Percentiles rank a stretch among this genome's conserved stretches.
Conservation (phyloP, 192 early-diverging fungal genomes). For the Coemansia sp. region DNA sequence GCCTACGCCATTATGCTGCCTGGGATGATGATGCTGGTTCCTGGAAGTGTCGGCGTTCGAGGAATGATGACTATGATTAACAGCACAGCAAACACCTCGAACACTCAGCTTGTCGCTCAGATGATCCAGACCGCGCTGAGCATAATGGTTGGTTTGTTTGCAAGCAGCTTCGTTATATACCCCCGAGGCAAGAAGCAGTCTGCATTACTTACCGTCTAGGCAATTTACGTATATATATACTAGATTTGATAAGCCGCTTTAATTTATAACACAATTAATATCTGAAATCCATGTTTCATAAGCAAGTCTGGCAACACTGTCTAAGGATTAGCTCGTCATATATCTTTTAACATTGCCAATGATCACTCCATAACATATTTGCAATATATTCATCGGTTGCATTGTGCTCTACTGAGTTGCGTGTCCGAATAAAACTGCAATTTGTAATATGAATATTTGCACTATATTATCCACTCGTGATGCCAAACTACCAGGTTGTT, state of each 20-base stretch:
- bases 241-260: too few relatives aligned
- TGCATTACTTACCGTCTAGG: slow-evolving; percentile 44
- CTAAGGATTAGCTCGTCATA: background rate
- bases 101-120: slow-evolving; percentile 42
- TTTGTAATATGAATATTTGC: background rate
- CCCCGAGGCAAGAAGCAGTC: slow-evolving; percentile 52
- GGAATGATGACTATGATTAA: slow-evolving; percentile 63
- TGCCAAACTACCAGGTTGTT: slow-evolving; percentile 55
- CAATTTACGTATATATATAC: background rate
- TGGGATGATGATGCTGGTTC: slow-evolving; percentile 81
- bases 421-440: background rate
- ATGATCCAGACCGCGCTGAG: slow-evolving; percentile 64
- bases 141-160: slow-evolving; percentile 68
- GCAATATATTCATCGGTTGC: background rate
- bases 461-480: background rate
- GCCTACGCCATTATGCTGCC: slow-evolving; percentile 76
- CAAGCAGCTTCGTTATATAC: slow-evolving; percentile 62
- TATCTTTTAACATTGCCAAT: background rate
- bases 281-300: too few relatives aligned
- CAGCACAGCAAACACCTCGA: slow-evolving; percentile 37
- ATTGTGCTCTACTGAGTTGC: background rate
- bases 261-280: background rate
- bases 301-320: too few relatives aligned
- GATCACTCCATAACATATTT: slow-evolving; percentile 1
- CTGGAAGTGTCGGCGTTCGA: slow-evolving; percentile 73